Conservation (phyloP, 1,139 yeast species). For the Yamadazyma atmosphaerica region DNA sequence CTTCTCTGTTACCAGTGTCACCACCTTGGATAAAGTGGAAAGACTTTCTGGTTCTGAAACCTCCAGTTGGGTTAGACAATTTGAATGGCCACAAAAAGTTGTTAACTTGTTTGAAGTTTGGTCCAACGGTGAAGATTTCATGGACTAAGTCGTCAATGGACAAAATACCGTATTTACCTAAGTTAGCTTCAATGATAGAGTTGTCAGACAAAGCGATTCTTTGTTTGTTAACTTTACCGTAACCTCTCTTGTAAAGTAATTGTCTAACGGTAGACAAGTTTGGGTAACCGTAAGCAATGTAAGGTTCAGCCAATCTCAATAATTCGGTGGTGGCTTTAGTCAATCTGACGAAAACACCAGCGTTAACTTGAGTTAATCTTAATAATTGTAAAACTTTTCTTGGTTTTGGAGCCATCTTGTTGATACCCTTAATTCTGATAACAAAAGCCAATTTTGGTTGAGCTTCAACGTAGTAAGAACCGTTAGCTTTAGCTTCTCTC, state of each 20-base stretch:
- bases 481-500: constrained; percentile 96
- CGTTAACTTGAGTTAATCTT: constrained; percentile 97
- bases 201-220: constrained; percentile 94
- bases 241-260: constrained; percentile 99
- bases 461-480: constrained; percentile 96
- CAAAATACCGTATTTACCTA: constrained; percentile 96
- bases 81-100: constrained; percentile 99
- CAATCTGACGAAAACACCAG: constrained; percentile 96
- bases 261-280: constrained; percentile 93
- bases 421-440: constrained; percentile 99
- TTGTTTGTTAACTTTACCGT: constrained; percentile 99
- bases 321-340: constrained; percentile 99
- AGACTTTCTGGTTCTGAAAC: constrained; percentile 99
- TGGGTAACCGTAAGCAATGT: constrained; percentile 99
- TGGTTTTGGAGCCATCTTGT: constrained; percentile 99
- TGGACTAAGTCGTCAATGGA: constrained; percentile 97
- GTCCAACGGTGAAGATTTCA: constrained; percentile 98
- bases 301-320: constrained; percentile 97
- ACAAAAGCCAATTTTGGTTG: constrained; percentile 96
- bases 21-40: constrained; percentile 99
- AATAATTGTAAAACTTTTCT: constrained; percentile 98
- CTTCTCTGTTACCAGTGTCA: constrained; percentile 99
- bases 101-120: constrained; percentile 99
- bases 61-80: constrained; percentile 98
- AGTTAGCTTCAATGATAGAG: constrained; percentile 87